These are phyloP conservation scores for Skeletonema costatum DNA, from an alignment of 108 stramenopile species.

Conservation along the genomic window DNA sequence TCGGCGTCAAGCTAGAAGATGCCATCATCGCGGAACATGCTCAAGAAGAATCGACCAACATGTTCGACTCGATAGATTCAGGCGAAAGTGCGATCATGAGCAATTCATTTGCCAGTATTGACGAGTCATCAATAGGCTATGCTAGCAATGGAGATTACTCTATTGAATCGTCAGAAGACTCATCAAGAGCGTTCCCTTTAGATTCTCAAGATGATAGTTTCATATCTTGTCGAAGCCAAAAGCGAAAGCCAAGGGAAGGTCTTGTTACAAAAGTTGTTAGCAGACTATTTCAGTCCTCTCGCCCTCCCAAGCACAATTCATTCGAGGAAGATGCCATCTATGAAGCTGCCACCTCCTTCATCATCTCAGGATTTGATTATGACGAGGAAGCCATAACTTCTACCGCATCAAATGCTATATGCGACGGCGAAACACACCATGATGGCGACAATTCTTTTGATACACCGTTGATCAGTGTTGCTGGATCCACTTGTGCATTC, in stretches of 20 bases:
- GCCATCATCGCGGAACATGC: conserved; percentile 27
- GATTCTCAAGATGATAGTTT: conserved; percentile 4
- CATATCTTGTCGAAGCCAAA: conserved; percentile 7
- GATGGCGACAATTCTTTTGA: background rate
- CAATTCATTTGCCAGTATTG: conserved; percentile 12
- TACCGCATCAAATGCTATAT: background rate
- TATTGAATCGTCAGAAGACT: conserved; percentile 11
- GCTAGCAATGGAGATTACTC: background rate
- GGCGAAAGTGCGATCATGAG: conserved; percentile 6
- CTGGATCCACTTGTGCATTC: conserved; percentile 36
- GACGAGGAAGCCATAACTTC: background rate
- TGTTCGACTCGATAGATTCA: conserved; percentile 3
- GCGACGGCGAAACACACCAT: background rate
- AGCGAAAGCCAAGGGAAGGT: conserved; percentile 13
- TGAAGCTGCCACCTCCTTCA: conserved; percentile 51
- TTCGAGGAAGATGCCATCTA: conserved; percentile 46
- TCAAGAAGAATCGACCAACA: background rate
- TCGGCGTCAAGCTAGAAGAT: conserved; percentile 58
- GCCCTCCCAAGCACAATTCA: background rate
- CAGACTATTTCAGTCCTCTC: conserved; percentile 8
- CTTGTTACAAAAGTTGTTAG: conserved; percentile 14
- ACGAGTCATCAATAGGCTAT: conserved; percentile 6
- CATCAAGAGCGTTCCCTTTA: conserved; percentile 1
- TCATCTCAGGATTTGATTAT: conserved; percentile 43
- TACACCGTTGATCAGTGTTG: conserved; percentile 13